Evolutionary conservation across 2,329 filamentous ascomycete species (phyloP).

Genomic region (Penicillium sumatraense): DNA sequence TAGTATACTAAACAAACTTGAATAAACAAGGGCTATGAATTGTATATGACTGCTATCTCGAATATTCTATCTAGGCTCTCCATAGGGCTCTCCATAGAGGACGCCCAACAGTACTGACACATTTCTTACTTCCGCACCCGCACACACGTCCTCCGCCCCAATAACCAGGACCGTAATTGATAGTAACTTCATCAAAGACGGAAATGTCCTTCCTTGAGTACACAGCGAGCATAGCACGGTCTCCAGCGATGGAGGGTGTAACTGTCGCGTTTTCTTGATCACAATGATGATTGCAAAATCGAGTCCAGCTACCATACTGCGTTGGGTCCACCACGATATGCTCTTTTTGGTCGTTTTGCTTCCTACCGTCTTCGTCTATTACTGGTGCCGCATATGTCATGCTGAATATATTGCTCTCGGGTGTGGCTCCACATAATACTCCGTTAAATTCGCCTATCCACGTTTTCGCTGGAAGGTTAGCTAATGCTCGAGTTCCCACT

Average conservation of each 20-base stretch:
- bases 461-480: slow-evolving; percentile 27
- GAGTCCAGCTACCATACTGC: slow-evolving; percentile 38
- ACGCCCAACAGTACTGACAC: too few species aligned
- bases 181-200: slow-evolving; percentile 39
- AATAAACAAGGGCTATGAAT: too few species aligned
- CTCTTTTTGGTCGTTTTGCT: neutral
- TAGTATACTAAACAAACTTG: too few species aligned
- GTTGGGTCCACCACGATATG: slow-evolving; percentile 16
- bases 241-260: slow-evolving; percentile 21
- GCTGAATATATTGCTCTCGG: neutral
- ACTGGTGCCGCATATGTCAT: neutral
- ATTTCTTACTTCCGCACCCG: neutral
- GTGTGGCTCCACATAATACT: slow-evolving; percentile 4
- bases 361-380: neutral
- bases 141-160: slow-evolving; percentile 21
- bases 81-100: too few species aligned
- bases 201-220: slow-evolving; percentile 30
- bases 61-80: too few species aligned
- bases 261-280: slow-evolving; percentile 26
- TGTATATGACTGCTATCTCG: too few species aligned
- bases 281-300: slow-evolving; percentile 44
- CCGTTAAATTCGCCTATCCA: slow-evolving; percentile 34
- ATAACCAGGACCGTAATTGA: slow-evolving; percentile 37
- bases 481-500: slow-evolving; percentile 36
- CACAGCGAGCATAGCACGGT: slow-evolving; percentile 23